Percentiles rank a stretch among this genome's conserved stretches.
These are phyloP conservation scores for Rhodamnia rubescens DNA, from an alignment of 345 rosid species.

Conservation along the genomic window DNA sequence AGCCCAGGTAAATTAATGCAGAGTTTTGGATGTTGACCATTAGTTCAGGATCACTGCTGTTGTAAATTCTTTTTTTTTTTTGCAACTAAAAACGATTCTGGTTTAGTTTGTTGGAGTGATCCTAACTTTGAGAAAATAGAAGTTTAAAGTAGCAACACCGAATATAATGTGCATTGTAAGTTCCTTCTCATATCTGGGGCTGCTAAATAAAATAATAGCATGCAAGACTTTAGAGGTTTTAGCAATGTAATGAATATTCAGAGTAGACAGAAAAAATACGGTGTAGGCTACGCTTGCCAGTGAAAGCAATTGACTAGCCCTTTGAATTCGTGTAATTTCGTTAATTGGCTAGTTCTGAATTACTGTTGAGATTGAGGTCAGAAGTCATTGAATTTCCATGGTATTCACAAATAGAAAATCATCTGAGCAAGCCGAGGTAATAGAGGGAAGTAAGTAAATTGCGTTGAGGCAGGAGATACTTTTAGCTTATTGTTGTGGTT, in stretches of 20 bases:
- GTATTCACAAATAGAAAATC: background rate
- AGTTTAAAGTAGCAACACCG: background rate
- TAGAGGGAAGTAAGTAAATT: background rate
- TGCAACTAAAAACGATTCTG: background rate
- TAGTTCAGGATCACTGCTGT: background rate
- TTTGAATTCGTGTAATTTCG: background rate
- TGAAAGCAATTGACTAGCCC: background rate
- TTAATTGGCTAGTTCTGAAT: background rate
- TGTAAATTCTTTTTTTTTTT: background rate
- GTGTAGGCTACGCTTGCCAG: background rate
- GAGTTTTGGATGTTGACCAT: background rate
- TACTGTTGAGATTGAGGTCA: background rate
- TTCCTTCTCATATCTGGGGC: background rate
- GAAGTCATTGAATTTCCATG: background rate
- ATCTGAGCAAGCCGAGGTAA: background rate
- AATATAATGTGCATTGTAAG: background rate
- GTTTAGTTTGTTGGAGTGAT: background rate
- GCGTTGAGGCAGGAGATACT: background rate
- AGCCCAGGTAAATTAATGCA: slow-evolving; percentile 35
- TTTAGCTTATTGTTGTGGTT: background rate
- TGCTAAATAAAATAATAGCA: background rate
- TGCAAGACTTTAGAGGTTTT: background rate
- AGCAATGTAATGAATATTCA: background rate
- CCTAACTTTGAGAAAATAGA: background rate
- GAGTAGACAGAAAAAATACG: background rate